Percentiles rank a stretch among this genome's conserved stretches.
phyloP scores from a whole-genome alignment of 164 flowering plant genomes.

The Macadamia tetraphylla region DNA sequence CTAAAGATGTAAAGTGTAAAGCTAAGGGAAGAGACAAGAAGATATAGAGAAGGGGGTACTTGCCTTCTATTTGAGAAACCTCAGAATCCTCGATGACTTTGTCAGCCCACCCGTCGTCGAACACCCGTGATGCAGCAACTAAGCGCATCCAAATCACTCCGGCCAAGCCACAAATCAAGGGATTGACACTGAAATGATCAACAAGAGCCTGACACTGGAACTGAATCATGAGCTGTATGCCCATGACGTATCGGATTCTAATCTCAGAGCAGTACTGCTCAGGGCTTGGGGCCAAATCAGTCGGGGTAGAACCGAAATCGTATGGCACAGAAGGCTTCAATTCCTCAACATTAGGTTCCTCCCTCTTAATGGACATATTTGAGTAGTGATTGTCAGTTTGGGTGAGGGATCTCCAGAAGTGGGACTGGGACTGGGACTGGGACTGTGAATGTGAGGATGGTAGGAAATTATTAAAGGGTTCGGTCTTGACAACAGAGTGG shows the following conservation, averaged over 20 bases:
- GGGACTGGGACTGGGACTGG: too few species aligned
- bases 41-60: neutral
- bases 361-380: neutral
- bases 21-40: neutral
- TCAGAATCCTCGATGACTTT: conserved; percentile 49
- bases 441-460: too few species aligned
- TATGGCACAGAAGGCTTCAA: conserved; percentile 36
- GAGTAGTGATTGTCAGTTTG: too few species aligned
- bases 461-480: conserved; percentile 10
- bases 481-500: conserved; percentile 19
- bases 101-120: conserved; percentile 64
- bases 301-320: conserved; percentile 35
- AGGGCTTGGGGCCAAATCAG: neutral
- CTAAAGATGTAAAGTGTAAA: neutral
- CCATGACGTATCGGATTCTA: conserved; percentile 62
- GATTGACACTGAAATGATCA: conserved; percentile 50
- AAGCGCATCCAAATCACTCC: conserved; percentile 67
- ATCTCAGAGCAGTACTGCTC: conserved; percentile 41
- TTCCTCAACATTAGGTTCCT: conserved; percentile 1
- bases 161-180: conserved; percentile 53
- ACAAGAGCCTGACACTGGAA: conserved; percentile 71
- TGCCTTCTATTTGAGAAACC: conserved; percentile 24
- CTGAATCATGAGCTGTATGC: conserved; percentile 71
- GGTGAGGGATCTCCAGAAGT: too few species aligned
- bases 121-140: conserved; percentile 43